Evolutionary conservation across 768 basidiomycete species (phyloP).

Genomic region (Mrakia gelida): DNA sequence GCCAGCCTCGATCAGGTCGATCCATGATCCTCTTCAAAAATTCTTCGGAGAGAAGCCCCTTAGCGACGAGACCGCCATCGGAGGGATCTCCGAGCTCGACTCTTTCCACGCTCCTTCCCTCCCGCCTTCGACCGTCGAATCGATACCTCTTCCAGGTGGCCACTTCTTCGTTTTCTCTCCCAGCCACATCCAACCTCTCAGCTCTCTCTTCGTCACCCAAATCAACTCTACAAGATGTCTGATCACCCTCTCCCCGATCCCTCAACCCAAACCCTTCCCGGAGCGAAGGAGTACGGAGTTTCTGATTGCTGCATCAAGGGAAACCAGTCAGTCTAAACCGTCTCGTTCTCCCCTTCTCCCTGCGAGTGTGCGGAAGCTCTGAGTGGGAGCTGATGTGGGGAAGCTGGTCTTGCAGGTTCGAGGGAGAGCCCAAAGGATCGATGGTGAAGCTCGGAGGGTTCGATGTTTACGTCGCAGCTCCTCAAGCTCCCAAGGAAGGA

Average conservation of each 20-base stretch:
- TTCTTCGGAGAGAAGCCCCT: too few relatives aligned
- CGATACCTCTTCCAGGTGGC: too few relatives aligned
- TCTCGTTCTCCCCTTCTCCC: neutral
- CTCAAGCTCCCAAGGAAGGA: neutral
- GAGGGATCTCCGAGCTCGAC: too few relatives aligned
- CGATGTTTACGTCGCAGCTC: neutral
- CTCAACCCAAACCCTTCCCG: neutral
- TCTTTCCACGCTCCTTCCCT: too few relatives aligned
- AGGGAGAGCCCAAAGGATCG: neutral
- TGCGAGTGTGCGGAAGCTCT: too few relatives aligned
- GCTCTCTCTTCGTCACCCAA: neutral
- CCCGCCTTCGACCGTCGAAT: too few relatives aligned
- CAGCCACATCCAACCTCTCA: neutral
- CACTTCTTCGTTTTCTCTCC: too few relatives aligned
- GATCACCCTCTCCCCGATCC: neutral
- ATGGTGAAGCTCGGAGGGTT: slow-evolving; percentile 4
- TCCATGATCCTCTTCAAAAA: too few relatives aligned
- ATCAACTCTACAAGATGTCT: neutral
- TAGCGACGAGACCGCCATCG: too few relatives aligned
- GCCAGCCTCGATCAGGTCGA: too few relatives aligned
- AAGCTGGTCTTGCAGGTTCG: neutral
- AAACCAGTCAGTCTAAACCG: neutral
- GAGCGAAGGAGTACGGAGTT: neutral
- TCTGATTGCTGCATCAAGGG: slow-evolving; percentile 5
- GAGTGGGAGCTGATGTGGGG: neutral